Evolutionary conservation across 2,329 filamentous ascomycete species (phyloP).

Genomic region (Pyricularia sp.): DNA sequence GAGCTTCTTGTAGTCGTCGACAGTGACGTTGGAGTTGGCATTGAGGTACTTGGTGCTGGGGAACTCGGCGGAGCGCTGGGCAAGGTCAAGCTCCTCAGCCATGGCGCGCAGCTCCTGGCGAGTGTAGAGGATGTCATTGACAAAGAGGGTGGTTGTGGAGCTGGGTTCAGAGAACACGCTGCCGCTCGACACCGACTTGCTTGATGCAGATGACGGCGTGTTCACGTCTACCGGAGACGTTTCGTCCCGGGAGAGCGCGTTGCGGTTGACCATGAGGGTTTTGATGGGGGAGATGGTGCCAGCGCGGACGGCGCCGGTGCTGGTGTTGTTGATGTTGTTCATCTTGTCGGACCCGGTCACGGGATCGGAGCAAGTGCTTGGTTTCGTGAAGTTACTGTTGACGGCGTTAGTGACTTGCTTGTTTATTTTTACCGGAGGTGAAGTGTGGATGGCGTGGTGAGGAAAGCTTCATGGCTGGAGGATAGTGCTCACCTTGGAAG

Average conservation of each 20-base stretch:
- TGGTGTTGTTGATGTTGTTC: neutral
- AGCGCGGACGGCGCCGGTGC: neutral
- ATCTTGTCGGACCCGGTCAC: neutral
- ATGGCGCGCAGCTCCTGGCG: conserved; percentile 4
- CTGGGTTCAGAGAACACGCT: neutral
- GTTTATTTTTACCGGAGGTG: too few relatives aligned
- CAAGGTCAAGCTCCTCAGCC: conserved; percentile 1
- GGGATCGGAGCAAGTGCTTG: neutral
- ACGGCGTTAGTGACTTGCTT: neutral
- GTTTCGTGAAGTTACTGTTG: neutral
- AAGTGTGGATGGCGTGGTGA: too few relatives aligned
- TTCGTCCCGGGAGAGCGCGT: neutral
- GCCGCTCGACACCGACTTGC: neutral
- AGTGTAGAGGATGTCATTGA: conserved; percentile 4
- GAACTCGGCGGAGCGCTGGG: conserved; percentile 4
- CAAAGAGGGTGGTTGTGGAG: neutral
- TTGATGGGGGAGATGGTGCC: neutral
- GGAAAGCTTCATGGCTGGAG: neutral
- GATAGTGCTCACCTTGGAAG: neutral
- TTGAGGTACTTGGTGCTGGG: conserved; percentile 4
- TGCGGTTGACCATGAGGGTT: neutral
- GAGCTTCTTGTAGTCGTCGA: conserved; percentile 3
- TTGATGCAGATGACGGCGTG: neutral
- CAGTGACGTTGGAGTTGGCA: conserved; percentile 1
- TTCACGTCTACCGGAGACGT: neutral